Evolutionary conservation across 2,329 filamentous ascomycete species (phyloP), one percentile per base, ranked within the genome.

Genomic region (Zymoseptoria crescenta): DNA sequence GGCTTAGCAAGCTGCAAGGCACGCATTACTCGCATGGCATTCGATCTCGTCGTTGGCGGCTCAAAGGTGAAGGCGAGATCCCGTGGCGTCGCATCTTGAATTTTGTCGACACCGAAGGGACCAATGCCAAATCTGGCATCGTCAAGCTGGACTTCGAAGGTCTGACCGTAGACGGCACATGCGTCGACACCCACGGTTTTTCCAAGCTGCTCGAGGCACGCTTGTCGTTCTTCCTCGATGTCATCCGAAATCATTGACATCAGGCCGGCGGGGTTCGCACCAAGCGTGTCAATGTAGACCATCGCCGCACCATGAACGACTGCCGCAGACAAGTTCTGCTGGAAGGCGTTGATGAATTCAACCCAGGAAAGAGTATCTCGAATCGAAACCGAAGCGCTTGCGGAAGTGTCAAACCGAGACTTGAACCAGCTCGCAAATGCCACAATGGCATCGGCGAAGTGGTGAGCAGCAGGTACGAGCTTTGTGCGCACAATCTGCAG

Each of bases 341-440:
- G 59, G 41, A 63, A 69, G 6, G 65, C 62, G 72, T 96, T 96
- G 73, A 96, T 83, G 71, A 99, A 99, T 41, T 91, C 86, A 10
- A 94, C 88, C 94, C 94, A 99, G 6, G 89, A 87, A 21, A 99
- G 81, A 6, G 96, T 86, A 73, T 97, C 93, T 77, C 95, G 85
- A 61, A 99, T 88, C 0, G 94, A 97, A 61, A 97, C 89, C 0
- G 86, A 84, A 1, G 88, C 88, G 0, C 86, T 84, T 3, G 87
- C 82, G 0, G 89, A 87, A 16, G 88, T 87, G 72, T 95, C 82
- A 69, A 83, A 96, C 16, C 83, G 87, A 64, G 83, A 77, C 58
- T 91, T 91, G 75, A 97, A 99, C 93, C 94, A 99, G 64, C 88
- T 85, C 0, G 94, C 89, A 73, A 99, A 99, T 8, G 84, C 80